Conservation (phyloP, 768 basidiomycete genomes). For the Phlegmacium glaucopus region DNA sequence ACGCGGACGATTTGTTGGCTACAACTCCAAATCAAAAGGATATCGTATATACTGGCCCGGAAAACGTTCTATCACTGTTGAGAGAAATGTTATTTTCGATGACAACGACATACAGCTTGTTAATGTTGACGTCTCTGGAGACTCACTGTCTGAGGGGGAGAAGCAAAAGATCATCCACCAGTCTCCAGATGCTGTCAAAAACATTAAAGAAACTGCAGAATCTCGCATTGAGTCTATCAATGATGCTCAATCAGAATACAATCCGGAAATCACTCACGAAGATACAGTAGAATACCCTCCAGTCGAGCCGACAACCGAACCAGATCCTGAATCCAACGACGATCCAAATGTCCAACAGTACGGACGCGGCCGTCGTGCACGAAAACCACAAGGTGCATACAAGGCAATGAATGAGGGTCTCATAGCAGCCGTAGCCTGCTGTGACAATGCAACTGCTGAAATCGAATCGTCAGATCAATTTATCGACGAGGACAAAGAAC, state of each 20-base stretch:
- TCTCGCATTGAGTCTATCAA: neutral
- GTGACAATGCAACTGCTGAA: too few species aligned
- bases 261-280: too few species aligned
- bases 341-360: too few species aligned
- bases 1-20: constrained; percentile 20
- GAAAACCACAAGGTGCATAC: too few species aligned
- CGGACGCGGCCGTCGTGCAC: too few species aligned
- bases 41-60: constrained; percentile 20
- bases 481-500: neutral
- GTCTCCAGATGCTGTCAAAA: constrained; percentile 6
- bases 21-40: constrained; percentile 20
- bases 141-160: constrained; percentile 20
- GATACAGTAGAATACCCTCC: too few species aligned
- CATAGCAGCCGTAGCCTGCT: too few species aligned
- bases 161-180: neutral
- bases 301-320: too few species aligned
- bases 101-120: constrained; percentile 13
- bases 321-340: too few species aligned
- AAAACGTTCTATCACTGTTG: constrained; percentile 16
- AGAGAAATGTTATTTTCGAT: constrained; percentile 23
- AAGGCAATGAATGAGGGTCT: too few species aligned
- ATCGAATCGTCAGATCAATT: neutral
- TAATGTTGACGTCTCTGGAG: constrained; percentile 2
- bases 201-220: neutral
- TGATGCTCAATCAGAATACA: neutral